These are phyloP conservation scores for Perkinsus olseni DNA, from an alignment of 169 alveolate species.

Conservation along the genomic window DNA sequence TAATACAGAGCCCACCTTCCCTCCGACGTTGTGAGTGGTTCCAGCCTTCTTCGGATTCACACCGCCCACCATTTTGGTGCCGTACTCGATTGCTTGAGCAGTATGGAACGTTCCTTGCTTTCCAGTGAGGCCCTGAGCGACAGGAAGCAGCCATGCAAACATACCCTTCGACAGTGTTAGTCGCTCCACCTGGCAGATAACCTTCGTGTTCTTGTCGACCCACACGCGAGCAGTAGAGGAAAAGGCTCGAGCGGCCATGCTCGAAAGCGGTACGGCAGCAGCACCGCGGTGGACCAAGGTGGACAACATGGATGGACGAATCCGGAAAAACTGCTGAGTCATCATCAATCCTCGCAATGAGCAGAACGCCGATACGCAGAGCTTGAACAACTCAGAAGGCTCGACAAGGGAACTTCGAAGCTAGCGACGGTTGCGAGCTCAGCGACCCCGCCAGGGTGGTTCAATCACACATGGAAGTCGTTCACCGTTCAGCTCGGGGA, in stretches of 20 bases:
- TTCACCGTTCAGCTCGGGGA: no score
- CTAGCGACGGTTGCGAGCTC: no score
- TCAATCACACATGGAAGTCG: no score
- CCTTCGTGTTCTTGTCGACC: constrained; percentile 75
- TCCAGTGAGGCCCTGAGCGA: background rate
- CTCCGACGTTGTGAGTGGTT: constrained; percentile 22
- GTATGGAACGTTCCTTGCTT: constrained; percentile 81
- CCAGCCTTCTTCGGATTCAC: constrained; percentile 80
- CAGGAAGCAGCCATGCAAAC: constrained; percentile 20
- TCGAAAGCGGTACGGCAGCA: background rate
- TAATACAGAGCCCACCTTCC: background rate
- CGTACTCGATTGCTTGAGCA: constrained; percentile 72
- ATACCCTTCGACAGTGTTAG: constrained; percentile 5
- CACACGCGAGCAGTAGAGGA: constrained; percentile 64
- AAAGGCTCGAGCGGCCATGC: constrained; percentile 1
- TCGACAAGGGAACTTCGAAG: no score
- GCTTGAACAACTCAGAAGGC: background rate
- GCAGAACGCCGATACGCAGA: background rate
- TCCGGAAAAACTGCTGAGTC: background rate
- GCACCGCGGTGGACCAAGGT: background rate
- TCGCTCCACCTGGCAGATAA: constrained; percentile 71
- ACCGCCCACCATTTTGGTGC: constrained; percentile 88
- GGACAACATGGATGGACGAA: background rate
- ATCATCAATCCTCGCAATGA: no score
- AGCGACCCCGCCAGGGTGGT: no score